A percentile compares a stretch with the other conserved stretches of the same genome.
Conservation (phyloP, 176 grass and related monocot species). For the Carex littledalei region DNA sequence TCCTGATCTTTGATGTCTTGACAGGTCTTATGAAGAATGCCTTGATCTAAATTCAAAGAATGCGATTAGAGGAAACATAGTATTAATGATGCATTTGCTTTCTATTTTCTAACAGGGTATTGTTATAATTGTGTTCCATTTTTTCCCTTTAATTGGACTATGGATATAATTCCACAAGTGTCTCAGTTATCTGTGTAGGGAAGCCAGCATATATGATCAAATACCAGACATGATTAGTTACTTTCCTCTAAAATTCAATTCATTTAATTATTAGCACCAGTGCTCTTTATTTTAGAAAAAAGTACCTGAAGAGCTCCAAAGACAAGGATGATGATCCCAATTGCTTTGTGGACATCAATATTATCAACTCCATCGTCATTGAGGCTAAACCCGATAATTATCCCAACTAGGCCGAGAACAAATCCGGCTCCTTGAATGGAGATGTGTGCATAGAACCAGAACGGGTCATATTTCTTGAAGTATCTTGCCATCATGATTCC, state of each 20-base stretch:
- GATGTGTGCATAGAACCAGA: constrained; percentile 74
- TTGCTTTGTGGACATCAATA: constrained; percentile 30
- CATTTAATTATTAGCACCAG: not conserved
- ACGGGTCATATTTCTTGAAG: constrained; percentile 47
- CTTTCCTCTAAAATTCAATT: not conserved
- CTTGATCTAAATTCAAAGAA: constrained; percentile 18
- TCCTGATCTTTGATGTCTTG: constrained; percentile 44
- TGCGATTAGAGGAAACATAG: not conserved
- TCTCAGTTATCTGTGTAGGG: not conserved
- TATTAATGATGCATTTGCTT: not conserved
- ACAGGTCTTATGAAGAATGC: constrained; percentile 50
- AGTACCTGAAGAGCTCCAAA: constrained; percentile 52
- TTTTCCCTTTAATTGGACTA: not conserved
- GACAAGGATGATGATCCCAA: constrained; percentile 43
- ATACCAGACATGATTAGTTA: not conserved
- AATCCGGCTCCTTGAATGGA: constrained; percentile 58
- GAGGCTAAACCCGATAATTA: constrained; percentile 44
- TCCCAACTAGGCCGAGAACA: constrained; percentile 37
- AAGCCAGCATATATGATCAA: not conserved
- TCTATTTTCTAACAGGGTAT: not conserved
- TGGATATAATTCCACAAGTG: not conserved
- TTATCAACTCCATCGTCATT: constrained; percentile 24
- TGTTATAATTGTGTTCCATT: not conserved
- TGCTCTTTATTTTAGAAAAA: not conserved
- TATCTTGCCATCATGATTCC: constrained; percentile 51